phyloP scores from a whole-genome alignment of 2,329 filamentous ascomycete species.

The Aspergillus tamarii region DNA sequence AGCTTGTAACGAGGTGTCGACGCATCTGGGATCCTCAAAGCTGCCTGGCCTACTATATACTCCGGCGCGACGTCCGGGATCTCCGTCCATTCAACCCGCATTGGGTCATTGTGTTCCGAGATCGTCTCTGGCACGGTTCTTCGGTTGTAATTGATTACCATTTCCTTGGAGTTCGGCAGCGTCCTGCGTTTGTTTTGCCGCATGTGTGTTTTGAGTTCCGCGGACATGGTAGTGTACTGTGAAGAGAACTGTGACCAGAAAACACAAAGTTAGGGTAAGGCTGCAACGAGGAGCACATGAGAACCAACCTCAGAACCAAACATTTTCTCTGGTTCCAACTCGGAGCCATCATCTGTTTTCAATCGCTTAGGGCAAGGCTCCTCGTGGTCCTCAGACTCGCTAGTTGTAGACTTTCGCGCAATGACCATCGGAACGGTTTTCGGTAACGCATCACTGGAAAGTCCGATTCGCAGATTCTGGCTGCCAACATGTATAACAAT shows the following conservation, averaged over 20 bases:
- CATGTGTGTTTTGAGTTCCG: slow-evolving; percentile 88
- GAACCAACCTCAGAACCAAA: slow-evolving; percentile 79
- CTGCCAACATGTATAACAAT: slow-evolving; percentile 95
- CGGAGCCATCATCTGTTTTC: slow-evolving; percentile 58
- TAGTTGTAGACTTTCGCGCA: slow-evolving; percentile 74
- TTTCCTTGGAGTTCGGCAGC: slow-evolving; percentile 93
- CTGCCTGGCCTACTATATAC: slow-evolving; percentile 80
- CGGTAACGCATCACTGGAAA: slow-evolving; percentile 93
- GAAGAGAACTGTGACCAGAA: slow-evolving; percentile 54
- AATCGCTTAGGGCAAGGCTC: slow-evolving; percentile 73
- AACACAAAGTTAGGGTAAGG: neutral
- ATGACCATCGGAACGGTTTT: slow-evolving; percentile 94
- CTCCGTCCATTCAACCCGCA: slow-evolving; percentile 95
- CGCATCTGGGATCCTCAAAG: slow-evolving; percentile 83
- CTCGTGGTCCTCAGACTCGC: slow-evolving; percentile 80
- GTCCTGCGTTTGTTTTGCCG: slow-evolving; percentile 92
- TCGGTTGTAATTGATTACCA: slow-evolving; percentile 92
- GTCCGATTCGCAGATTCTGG: slow-evolving; percentile 90
- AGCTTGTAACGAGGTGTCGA: slow-evolving; percentile 89
- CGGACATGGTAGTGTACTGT: slow-evolving; percentile 77
- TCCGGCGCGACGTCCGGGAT: slow-evolving; percentile 68
- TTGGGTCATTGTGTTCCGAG: slow-evolving; percentile 89
- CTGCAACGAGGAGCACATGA: neutral
- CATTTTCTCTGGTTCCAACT: slow-evolving; percentile 69
- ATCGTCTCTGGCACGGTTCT: slow-evolving; percentile 83